Evolutionary conservation across 306 rosid genomes (phyloP).

Genomic region (Castanea sativa): DNA sequence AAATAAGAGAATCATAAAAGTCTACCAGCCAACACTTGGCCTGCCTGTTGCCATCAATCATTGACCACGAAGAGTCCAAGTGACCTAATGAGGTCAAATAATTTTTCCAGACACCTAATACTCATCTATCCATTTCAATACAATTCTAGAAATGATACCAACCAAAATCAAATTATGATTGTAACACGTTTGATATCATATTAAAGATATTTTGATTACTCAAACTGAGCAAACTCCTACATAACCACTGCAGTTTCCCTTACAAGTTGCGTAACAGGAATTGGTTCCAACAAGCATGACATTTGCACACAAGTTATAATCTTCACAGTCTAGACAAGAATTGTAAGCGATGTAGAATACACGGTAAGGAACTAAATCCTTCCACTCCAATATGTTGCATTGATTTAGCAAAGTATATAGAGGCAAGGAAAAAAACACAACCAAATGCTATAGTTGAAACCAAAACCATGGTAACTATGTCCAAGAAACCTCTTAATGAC

Average conservation of each 20-base stretch:
- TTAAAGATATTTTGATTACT: slow-evolving; percentile 44
- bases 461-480: neutral
- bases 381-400: neutral
- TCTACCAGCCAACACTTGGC: no score
- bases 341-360: neutral
- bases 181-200: neutral
- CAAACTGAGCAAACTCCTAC: slow-evolving; percentile 98
- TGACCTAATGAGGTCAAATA: neutral
- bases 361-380: neutral
- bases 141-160: neutral
- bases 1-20: no score
- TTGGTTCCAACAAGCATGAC: slow-evolving; percentile 64
- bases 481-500: neutral
- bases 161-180: neutral
- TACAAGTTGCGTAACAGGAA: slow-evolving; percentile 95
- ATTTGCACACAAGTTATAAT: neutral
- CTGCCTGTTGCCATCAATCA: no score
- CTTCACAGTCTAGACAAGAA: neutral
- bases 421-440: neutral
- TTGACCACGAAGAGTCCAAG: neutral
- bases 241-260: slow-evolving; percentile 96
- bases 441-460: neutral
- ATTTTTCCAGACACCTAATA: neutral
- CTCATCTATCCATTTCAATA: neutral
- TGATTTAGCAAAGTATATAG: neutral